Conservation (phyloP, 2,329 filamentous ascomycete species). For the Arthrobotrys entomopaga region DNA sequence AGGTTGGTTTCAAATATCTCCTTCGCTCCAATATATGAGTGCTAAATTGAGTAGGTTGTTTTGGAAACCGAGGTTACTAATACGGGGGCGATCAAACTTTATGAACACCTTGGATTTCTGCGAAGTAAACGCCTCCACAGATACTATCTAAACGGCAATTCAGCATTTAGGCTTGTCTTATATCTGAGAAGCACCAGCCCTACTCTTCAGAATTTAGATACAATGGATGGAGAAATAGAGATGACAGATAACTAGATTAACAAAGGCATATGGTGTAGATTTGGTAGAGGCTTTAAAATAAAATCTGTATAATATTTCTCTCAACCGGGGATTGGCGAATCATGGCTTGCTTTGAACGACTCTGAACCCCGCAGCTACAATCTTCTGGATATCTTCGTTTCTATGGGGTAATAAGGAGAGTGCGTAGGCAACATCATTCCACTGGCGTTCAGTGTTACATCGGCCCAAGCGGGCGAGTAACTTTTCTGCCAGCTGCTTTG, state of each 20-base stretch:
- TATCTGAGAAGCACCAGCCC: constrained; percentile 70
- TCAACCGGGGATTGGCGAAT: constrained; percentile 60
- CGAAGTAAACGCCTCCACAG: constrained; percentile 91
- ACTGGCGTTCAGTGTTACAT: constrained; percentile 92
- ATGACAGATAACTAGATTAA: constrained; percentile 44
- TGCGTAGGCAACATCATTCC: constrained; percentile 96
- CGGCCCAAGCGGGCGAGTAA: constrained; percentile 83
- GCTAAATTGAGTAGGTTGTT: constrained; percentile 70
- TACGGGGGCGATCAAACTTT: constrained; percentile 85
- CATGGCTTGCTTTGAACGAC: constrained; percentile 69
- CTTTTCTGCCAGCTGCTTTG: constrained; percentile 91
- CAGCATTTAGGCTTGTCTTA: constrained; percentile 86
- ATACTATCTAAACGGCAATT: constrained; percentile 97
- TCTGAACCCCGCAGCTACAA: constrained; percentile 79
- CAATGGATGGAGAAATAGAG: constrained; percentile 38
- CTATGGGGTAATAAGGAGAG: constrained; percentile 89
- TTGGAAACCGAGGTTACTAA: constrained; percentile 97
- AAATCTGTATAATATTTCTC: neutral
- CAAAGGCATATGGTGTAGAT: no score
- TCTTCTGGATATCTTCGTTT: constrained; percentile 85
- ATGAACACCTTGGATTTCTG: constrained; percentile 90
- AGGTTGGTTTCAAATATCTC: constrained; percentile 65
- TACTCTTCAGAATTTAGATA: constrained; percentile 4
- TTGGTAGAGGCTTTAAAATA: no score
- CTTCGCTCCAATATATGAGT: constrained; percentile 5